Evolutionary conservation across 2,329 filamentous ascomycete genomes (phyloP), one percentile per base, ranked within the genome.

Genomic region (Arthrobotrys pseudoclavata): DNA sequence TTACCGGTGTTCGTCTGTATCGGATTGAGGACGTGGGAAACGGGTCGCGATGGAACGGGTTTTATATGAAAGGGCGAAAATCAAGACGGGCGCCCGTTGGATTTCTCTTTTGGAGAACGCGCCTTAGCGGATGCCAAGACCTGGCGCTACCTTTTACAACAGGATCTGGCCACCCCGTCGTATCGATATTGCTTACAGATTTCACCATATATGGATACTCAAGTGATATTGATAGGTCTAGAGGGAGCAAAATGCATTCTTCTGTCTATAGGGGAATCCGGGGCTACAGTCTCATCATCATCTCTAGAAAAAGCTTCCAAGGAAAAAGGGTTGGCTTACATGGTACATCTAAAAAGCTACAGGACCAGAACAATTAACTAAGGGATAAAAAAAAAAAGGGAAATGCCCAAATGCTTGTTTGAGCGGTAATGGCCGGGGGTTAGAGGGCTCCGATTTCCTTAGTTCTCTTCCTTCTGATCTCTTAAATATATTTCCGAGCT

Each of bases 401-500:
- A 37, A 31, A 31, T 24, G 50, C 20, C 31, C 34, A 42, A 60
- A 42, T 42, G 10, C n/a, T 24, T 24, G 7, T 26, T 40, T 26
- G 7, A 31, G 37, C 18, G 15, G 37, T 62, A 26, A 18, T 10
- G 57, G 34, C 4, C 20, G 15, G 55, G 40, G 40, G 10, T 22
- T 2, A 10, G 42, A 50, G 24, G 55, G 34, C 15, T 69, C 53
- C 42, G 10, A 22, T 50, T 69, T 47, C 40, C 45, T 50, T 69
- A 24, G 0, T 57, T 61, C 47, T 69, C 55, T 60, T 60, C 26
- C 29, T 47, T 48, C 26, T 47, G 18, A 62, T 69, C 53, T 52
- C 18, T 55, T 31, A 70, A 48, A 45, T 50, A 62, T 70, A 42
- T 70, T 42, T 42, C 42, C 67, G 37, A 70, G 42, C 50, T 52